Conservation (phyloP, 2,329 filamentous ascomycete species). For the Cladobotryum protrusum region DNA sequence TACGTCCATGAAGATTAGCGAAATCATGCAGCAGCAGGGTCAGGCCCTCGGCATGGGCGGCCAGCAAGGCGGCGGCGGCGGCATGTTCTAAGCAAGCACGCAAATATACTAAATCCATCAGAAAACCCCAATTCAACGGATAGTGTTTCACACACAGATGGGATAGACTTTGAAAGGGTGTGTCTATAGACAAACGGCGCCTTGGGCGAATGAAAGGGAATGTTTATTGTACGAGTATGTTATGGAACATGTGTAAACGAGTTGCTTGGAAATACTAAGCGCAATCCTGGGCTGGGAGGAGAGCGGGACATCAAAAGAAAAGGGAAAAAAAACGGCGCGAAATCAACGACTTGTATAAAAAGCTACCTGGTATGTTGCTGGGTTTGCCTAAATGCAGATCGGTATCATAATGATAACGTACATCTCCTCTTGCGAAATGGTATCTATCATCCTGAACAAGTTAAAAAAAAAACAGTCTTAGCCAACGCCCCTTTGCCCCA, state of each 20-base stretch:
- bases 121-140: neutral
- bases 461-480: conserved; percentile 13
- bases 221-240: conserved; percentile 9
- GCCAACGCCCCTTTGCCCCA: conserved; percentile 12
- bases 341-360: conserved; percentile 19
- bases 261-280: neutral
- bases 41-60: conserved; percentile 59
- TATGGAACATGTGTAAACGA: neutral
- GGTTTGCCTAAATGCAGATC: conserved; percentile 15
- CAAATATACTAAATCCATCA: neutral
- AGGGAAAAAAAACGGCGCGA: too few relatives aligned
- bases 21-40: conserved; percentile 90
- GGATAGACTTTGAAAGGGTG: neutral
- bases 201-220: neutral
- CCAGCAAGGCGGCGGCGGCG: conserved; percentile 27
- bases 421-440: conserved; percentile 15
- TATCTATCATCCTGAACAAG: conserved; percentile 9
- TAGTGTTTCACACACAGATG: neutral
- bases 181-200: neutral
- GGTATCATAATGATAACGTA: conserved; percentile 14
- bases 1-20: conserved; percentile 93
- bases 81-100: conserved; percentile 21
- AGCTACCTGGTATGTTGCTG: conserved; percentile 11
- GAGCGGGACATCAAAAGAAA: too few relatives aligned
- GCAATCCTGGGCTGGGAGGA: too few relatives aligned